Evolutionary conservation across 139 green algal species (phyloP).

Genomic region (Closterium sp.): DNA sequence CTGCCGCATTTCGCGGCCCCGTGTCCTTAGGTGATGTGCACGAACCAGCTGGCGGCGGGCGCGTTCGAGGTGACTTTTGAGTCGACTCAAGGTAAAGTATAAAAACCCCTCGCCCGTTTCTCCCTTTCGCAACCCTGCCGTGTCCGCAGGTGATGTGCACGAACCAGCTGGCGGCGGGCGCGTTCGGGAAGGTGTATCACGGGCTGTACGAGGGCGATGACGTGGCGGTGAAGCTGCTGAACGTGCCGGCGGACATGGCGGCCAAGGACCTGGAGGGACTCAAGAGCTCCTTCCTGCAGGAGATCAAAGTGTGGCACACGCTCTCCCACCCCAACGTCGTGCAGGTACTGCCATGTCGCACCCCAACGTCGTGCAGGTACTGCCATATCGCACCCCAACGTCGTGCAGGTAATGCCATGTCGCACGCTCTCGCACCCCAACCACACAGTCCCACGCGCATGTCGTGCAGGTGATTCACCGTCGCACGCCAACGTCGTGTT

Average conservation of each 20-base stretch:
- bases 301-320: conserved; percentile 36
- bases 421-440: conserved; percentile 26
- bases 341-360: conserved; percentile 13
- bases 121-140: neutral
- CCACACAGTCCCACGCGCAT: neutral
- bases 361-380: conserved; percentile 35
- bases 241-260: conserved; percentile 9
- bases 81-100: no score
- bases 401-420: conserved; percentile 34
- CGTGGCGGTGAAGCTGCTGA: conserved; percentile 39
- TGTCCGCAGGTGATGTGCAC: conserved; percentile 10
- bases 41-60: conserved; percentile 27
- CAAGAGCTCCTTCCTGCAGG: conserved; percentile 22
- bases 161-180: conserved; percentile 23
- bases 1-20: no score
- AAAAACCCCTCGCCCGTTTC: neutral
- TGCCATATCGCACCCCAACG: conserved; percentile 6
- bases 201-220: conserved; percentile 15
- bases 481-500: neutral
- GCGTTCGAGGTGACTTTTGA: conserved; percentile 10
- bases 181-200: conserved; percentile 37
- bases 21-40: conserved; percentile 2
- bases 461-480: conserved; percentile 19
- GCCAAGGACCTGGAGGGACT: neutral
- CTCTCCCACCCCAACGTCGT: conserved; percentile 38